phyloP scores from a whole-genome alignment of 2,329 filamentous ascomycete species.

The Hypoxylon sp. region DNA sequence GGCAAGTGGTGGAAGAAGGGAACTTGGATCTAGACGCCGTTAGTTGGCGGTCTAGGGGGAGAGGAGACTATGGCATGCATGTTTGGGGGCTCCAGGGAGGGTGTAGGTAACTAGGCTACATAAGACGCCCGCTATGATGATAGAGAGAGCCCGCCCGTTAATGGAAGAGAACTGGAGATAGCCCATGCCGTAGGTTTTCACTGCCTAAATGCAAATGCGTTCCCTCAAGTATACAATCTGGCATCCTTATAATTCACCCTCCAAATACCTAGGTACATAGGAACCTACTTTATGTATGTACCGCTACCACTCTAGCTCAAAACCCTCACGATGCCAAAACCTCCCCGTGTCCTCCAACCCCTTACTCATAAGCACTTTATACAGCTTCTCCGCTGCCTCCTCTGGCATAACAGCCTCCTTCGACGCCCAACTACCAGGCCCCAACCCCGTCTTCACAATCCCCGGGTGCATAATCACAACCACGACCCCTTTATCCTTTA shows the following conservation, averaged over 20 bases:
- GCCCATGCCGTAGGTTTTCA: neutral
- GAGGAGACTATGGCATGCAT: neutral
- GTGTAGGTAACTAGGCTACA: neutral
- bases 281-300: no score
- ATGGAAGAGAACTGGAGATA: neutral
- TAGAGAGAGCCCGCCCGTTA: neutral
- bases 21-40: conserved; percentile 1
- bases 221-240: neutral
- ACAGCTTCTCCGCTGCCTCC: conserved; percentile 60
- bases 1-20: conserved; percentile 13
- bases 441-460: conserved; percentile 56
- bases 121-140: neutral
- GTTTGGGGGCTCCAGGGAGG: neutral
- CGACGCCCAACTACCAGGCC: conserved; percentile 40
- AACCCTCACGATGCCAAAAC: conserved; percentile 32
- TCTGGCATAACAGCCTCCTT: conserved; percentile 59
- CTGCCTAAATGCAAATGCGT: neutral
- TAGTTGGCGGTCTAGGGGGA: neutral
- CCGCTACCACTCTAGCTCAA: conserved; percentile 32
- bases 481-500: conserved; percentile 24
- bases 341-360: conserved; percentile 17
- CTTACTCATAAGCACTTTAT: conserved; percentile 20
- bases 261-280: neutral
- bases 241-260: neutral
- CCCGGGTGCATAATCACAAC: conserved; percentile 42